These are phyloP conservation scores for Tolypocladium album DNA, from an alignment of 2,329 filamentous ascomycete genomes.

Conservation along the genomic window DNA sequence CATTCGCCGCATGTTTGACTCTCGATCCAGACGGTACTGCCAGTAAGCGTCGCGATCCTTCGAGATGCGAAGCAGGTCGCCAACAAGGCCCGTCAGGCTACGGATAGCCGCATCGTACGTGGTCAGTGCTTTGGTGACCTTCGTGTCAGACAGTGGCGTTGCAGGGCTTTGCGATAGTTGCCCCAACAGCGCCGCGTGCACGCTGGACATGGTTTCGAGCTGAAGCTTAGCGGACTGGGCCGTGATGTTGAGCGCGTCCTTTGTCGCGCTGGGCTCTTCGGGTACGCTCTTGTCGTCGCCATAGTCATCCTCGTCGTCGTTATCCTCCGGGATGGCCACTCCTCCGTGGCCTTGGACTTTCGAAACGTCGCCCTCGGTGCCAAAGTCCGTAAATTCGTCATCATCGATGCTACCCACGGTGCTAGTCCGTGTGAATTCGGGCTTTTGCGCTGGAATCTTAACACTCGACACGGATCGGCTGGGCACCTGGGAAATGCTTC, in stretches of 20 bases:
- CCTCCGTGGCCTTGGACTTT: conserved; percentile 23
- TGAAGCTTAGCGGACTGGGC: conserved; percentile 91
- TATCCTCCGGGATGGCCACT: conserved; percentile 25
- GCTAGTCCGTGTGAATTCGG: conserved; percentile 28
- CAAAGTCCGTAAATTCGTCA: conserved; percentile 39
- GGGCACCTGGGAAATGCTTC: conserved; percentile 33
- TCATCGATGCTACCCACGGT: conserved; percentile 40
- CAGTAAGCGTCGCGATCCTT: conserved; percentile 92
- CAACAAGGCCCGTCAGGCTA: conserved; percentile 74
- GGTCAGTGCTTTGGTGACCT: conserved; percentile 63
- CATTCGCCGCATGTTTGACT: conserved; percentile 83
- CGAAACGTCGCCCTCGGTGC: conserved; percentile 30
- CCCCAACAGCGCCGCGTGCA: conserved; percentile 68
- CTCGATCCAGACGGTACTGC: conserved; percentile 88
- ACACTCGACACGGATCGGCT: conserved; percentile 16
- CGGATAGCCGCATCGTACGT: conserved; percentile 86
- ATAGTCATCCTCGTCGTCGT: conserved; percentile 62
- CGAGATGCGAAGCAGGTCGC: conserved; percentile 83
- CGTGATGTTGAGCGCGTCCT: conserved; percentile 94
- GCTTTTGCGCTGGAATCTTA: conserved; percentile 20
- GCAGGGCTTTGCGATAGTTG: conserved; percentile 58
- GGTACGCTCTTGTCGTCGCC: conserved; percentile 63
- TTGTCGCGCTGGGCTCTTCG: conserved; percentile 62
- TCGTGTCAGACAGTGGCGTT: conserved; percentile 64
- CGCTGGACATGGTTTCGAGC: conserved; percentile 77